phyloP scores from a whole-genome alignment of 352 stramenopile species.

The Phytophthora rubi region DNA sequence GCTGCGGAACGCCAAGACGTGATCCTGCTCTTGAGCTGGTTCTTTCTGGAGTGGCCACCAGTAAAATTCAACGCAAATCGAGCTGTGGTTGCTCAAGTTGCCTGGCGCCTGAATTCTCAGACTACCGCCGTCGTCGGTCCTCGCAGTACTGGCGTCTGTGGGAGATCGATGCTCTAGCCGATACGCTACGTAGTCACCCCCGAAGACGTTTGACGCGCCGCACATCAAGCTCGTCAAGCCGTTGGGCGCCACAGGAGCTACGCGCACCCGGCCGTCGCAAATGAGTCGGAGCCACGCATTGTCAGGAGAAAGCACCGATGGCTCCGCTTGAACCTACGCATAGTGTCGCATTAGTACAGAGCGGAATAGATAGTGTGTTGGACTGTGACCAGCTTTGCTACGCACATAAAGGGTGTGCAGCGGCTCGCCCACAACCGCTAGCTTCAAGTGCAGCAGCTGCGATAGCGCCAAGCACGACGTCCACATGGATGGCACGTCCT shows the following conservation, averaged over 20 bases:
- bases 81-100: neutral
- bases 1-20: conserved; percentile 14
- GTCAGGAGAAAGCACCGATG: conserved; percentile 25
- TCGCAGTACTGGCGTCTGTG: neutral
- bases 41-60: conserved; percentile 21
- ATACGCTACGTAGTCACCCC: conserved; percentile 37
- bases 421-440: conserved; percentile 24
- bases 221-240: conserved; percentile 34
- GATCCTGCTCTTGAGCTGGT: neutral
- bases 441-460: conserved; percentile 38
- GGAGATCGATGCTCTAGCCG: conserved; percentile 4
- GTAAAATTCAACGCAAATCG: conserved; percentile 33
- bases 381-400: neutral
- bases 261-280: conserved; percentile 38
- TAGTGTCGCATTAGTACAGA: neutral
- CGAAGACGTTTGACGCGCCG: conserved; percentile 19
- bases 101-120: neutral
- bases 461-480: conserved; percentile 34
- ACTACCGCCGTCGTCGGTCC: neutral
- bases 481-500: conserved; percentile 35
- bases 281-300: conserved; percentile 45
- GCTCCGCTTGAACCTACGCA: conserved; percentile 36
- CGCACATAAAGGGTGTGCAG: conserved; percentile 37
- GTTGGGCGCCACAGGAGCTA: conserved; percentile 28
- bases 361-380: neutral